Conservation (phyloP, 2,329 filamentous ascomycete species). For the Ophiostoma angusticollis region DNA sequence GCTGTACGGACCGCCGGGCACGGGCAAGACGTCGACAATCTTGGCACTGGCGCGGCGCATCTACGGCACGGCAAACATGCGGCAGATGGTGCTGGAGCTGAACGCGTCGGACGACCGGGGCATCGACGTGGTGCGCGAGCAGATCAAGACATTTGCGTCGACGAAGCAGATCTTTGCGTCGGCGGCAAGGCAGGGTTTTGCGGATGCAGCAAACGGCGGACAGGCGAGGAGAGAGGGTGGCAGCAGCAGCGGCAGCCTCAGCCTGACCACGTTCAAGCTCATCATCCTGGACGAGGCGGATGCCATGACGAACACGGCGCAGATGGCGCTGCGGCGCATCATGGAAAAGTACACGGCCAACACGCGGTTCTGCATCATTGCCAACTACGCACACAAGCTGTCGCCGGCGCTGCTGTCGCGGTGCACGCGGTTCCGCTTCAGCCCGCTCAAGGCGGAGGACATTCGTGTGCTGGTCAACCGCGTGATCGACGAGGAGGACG, state of each 20-base stretch:
- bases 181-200: too few species aligned
- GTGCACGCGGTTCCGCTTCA: conserved; percentile 92
- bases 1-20: conserved; percentile 91
- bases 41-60: conserved; percentile 85
- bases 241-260: conserved; percentile 27
- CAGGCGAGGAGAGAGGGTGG: too few species aligned
- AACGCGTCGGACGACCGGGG: conserved; percentile 96
- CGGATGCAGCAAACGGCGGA: too few species aligned
- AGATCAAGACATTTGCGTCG: conserved; percentile 98
- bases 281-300: conserved; percentile 99
- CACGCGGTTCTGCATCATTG: conserved; percentile 95
- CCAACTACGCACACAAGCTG: conserved; percentile 97
- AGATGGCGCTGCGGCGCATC: conserved; percentile 91
- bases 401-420: conserved; percentile 83
- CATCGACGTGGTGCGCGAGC: conserved; percentile 94
- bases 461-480: conserved; percentile 77
- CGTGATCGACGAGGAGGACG: conserved; percentile 75
- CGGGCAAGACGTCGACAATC: conserved; percentile 94
- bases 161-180: conserved; percentile 90
- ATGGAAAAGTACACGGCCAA: conserved; percentile 99
- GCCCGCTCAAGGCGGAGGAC: conserved; percentile 77
- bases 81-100: conserved; percentile 96
- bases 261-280: conserved; percentile 74
- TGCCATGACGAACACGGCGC: conserved; percentile 96
- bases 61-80: conserved; percentile 83